These are phyloP conservation scores for Cercospora beticola DNA, from an alignment of 2,329 filamentous ascomycete genomes.

Conservation along the genomic window DNA sequence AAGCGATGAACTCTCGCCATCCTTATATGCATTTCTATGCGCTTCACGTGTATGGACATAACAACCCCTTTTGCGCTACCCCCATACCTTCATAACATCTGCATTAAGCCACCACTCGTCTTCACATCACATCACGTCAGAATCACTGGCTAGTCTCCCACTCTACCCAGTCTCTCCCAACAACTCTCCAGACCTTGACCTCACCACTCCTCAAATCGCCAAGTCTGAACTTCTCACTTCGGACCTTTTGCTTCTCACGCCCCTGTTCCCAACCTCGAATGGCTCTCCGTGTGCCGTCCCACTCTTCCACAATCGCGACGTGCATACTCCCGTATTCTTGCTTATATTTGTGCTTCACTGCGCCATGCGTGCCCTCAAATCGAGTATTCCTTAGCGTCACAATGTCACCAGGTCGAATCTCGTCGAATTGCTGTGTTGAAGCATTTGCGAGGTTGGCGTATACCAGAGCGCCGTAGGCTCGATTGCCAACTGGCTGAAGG, in stretches of 20 bases:
- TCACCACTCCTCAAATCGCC: conserved; percentile 90
- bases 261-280: conserved; percentile 94
- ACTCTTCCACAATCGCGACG: conserved; percentile 87
- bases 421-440: conserved; percentile 82
- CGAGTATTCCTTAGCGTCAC: conserved; percentile 88
- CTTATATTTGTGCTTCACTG: conserved; percentile 92
- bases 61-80: background rate
- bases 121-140: background rate
- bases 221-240: conserved; percentile 89
- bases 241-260: conserved; percentile 80
- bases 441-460: conserved; percentile 96
- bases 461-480: conserved; percentile 85
- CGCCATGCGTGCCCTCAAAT: conserved; percentile 82
- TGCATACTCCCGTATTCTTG: conserved; percentile 73
- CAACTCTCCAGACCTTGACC: conserved; percentile 95
- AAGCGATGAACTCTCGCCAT: background rate
- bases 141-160: conserved; percentile 59
- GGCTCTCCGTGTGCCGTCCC: conserved; percentile 99
- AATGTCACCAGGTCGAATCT: conserved; percentile 91
- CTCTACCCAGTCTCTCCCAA: conserved; percentile 87
- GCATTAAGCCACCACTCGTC: conserved; percentile 1
- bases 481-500: conserved; percentile 79
- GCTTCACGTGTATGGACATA: conserved; percentile 2
- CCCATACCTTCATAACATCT: conserved; percentile 3
- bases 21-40: conserved; percentile 11